Evolutionary conservation across 164 flowering plant species (phyloP), one percentile per base, ranked within the genome.

Genomic region (Macadamia tetraphylla): DNA sequence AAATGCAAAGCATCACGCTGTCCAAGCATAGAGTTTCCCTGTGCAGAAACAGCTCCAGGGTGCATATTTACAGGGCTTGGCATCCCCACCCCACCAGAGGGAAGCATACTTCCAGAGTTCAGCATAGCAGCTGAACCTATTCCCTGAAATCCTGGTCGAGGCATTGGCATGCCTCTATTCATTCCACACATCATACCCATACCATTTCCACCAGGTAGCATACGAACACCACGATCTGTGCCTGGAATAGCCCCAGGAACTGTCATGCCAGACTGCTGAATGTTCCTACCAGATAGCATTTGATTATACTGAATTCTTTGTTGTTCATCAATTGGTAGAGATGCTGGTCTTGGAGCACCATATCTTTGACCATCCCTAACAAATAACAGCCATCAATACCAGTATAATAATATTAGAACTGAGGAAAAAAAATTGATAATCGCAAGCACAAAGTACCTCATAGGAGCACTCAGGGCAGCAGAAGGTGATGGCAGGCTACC

Each of bases 141-240:
- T 72, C 89, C 97, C 78, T 81, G 98, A 76, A 82, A 84, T 14
- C 96, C 98, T 42, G 92, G 89, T 68, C 94, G 83, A 18, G 95
- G 75, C 74, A 88, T 77, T 29, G 90, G 81, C 86, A 87, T 79
- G 74, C 78, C 80, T 84, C 97, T 82, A 69, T 79, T 88, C 75
- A 81, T 65, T 11, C 51, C 51, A 46, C 51, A 46, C 75, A 81
- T 74, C 81, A 84, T 69, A 58, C 97, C 86, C 80, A 83, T 70
- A 66, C 86, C 86, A 79, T 80, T 89, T 65, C 85, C 92, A 76
- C 86, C 87, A 65, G 88, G 83, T 35, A 83, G 74, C 81, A 84
- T 73, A 48, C 88, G 92, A 74, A 77, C 82, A 55, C 82, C 84
- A 40, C 90, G 87, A 66, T 87, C 97, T 76, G 73, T 60, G 59